Conservation (phyloP, 179 eudicot genomes). For the Actinidia polygama region DNA sequence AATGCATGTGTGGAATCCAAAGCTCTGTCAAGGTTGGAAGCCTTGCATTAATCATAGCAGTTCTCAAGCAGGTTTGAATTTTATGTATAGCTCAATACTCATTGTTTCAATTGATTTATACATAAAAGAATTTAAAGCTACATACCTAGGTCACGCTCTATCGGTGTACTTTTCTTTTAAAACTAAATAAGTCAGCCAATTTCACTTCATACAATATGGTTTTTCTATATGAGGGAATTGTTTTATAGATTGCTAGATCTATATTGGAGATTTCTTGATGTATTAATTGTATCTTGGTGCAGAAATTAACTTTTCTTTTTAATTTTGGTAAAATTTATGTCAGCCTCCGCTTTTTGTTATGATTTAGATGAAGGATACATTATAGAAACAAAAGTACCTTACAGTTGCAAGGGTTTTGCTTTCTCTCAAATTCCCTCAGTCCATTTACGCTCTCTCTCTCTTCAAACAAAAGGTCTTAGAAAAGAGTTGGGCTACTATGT, state of each 20-base stretch:
- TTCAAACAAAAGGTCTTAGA: too few species aligned
- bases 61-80: conserved; percentile 69
- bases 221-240: background rate
- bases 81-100: background rate
- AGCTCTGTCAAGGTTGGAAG: conserved; percentile 68
- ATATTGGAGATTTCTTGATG: background rate
- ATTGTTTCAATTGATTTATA: background rate
- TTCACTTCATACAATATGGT: background rate
- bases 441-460: too few species aligned
- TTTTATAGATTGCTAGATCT: background rate
- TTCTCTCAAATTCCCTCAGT: too few species aligned
- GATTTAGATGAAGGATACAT: too few species aligned
- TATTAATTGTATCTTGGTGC: background rate
- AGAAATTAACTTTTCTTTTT: background rate
- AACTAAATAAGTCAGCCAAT: background rate
- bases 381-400: too few species aligned
- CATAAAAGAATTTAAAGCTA: background rate
- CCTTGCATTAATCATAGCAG: conserved; percentile 62
- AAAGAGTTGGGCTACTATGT: too few species aligned
- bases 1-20: conserved; percentile 76
- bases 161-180: background rate
- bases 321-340: background rate
- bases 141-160: background rate
- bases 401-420: too few species aligned
- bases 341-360: background rate